Base-by-base conservation (phyloP, 2,329 filamentous ascomycete species). In the Coniochaeta ligniaria region DNA sequence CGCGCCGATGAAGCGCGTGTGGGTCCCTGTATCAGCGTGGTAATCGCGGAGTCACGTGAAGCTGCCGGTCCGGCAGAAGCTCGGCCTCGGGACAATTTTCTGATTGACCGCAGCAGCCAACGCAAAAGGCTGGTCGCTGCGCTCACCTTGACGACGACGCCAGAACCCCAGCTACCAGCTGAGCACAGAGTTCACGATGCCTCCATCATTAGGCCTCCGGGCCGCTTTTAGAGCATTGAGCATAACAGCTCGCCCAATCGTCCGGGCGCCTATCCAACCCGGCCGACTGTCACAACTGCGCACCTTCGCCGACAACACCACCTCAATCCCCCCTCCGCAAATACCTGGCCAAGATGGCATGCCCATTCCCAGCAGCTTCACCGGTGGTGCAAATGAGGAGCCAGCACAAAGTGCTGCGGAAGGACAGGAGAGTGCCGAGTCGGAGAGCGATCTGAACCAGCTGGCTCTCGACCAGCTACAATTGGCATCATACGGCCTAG, bases 401-500 rank as follows among this genome's bases (percentile, higher is more conserved):
- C 56, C 62, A 61, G 33, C 59, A 60, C n/a, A 63, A 59, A 4
- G 60, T 61, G 55, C 43, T 58, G 16, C 47, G 16, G 16, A 50
- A 54, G 54, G 59, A 61, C n/a, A 60, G 60, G 38, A 59, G 66
- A 22, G 60, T 47, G 14, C 35, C 26, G 72, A 71, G 26, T 74
- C 71, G 8, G 66, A 79, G 64, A 78, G 75, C 57, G 65, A 69
- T 17, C 78, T 75, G 9, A 79, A 81, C 68, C 74, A 78, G 62
- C 70, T 75, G 47, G 72, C 75, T 6, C 69, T 82, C 33, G 63
- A 63, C 54, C 69, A 74, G 60, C 67, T 76, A 36, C 67, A 70
- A 59, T 64, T 71, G 63, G 66, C 74, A 20, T 64, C 73, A 24
- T 66, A 71, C 41, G 74, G 74, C 33, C 60, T 72, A 16, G 66